Evolutionary conservation across 2,329 filamentous ascomycete genomes (phyloP), one percentile per base, ranked within the genome.

Genomic region (Delphinella strobiligena): DNA sequence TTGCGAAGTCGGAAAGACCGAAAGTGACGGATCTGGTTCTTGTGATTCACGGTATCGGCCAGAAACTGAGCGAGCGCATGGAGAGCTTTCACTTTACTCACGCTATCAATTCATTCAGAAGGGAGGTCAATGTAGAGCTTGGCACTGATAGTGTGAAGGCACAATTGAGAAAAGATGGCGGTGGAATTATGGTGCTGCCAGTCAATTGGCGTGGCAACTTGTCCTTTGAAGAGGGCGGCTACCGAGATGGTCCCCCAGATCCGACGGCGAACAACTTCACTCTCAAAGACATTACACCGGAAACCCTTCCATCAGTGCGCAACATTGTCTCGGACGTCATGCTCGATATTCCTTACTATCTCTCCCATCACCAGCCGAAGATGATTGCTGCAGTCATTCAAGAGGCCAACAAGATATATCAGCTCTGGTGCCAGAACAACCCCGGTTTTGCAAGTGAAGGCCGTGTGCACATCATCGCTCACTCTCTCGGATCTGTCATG

Each of bases 81-180:
- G 89, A 96, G 59, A 94, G 86, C 51, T 98, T 88, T 52, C 86
- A 96, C 58, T 98, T 98, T 52, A 98, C 91, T 0, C 89, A 96
- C 58, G 84, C 87, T 4, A 89, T 96, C 56, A 96, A 94, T 54
- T 75, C 80, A 0, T 91, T 98, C 50, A 78, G 91, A 10, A 74
- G 88, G 43, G 78, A 85, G 15, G 74, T 96, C 41, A 94, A 94
- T 49, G 68, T 88, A 36, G 88, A 98, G 55, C 70, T 94, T 30
- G 74, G 75, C 19, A 83, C 72, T 24, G 75, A 82, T 2, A 68
- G 72, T 7, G 80, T 95, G n/a, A 84, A 79, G 56, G 71, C 75
- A 0, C 73, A 86, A 39, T 68, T 95, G 14, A 76, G 87, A 2
- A 69, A 79, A 15, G 78, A 76, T n/a, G 78, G 88, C 54, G 85